These are phyloP conservation scores for Anastatica hierochuntica DNA, from an alignment of 345 rosid species.

Conservation along the genomic window DNA sequence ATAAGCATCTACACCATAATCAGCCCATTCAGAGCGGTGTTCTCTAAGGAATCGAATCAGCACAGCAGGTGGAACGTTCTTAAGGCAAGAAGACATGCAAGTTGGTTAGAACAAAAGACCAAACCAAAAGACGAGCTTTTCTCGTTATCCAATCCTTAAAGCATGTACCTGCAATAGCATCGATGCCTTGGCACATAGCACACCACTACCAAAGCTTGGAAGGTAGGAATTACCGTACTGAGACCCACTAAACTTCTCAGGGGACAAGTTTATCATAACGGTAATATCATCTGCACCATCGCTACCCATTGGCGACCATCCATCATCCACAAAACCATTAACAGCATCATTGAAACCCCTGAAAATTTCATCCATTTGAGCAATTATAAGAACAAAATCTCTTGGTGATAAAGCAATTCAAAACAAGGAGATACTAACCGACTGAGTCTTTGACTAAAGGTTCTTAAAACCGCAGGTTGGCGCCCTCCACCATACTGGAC, in stretches of 20 bases:
- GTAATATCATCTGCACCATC: constrained; percentile 89
- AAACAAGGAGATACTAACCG: constrained; percentile 33
- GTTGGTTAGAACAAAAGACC: background rate
- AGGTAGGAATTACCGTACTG: constrained; percentile 53
- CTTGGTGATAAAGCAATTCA: background rate
- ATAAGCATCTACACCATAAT: constrained; percentile 80
- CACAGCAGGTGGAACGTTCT: constrained; percentile 90
- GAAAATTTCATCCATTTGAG: constrained; percentile 17
- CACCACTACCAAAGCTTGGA: constrained; percentile 81
- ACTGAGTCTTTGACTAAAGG: constrained; percentile 87
- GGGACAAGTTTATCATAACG: constrained; percentile 65
- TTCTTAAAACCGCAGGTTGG: constrained; percentile 89
- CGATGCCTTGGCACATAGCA: constrained; percentile 91
- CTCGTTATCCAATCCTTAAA: background rate
- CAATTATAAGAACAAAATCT: background rate
- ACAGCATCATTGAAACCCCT: constrained; percentile 98
- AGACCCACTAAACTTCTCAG: constrained; percentile 59
- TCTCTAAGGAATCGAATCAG: constrained; percentile 89
- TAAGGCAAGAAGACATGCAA: constrained; percentile 13
- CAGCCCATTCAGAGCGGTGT: constrained; percentile 99
- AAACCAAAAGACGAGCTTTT: background rate
- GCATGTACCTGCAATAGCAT: constrained; percentile 78
- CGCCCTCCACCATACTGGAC: constrained; percentile 89
- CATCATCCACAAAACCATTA: constrained; percentile 86
- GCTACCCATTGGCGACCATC: constrained; percentile 77